Evolutionary conservation across 202 grass and related monocot species (phyloP).

Genomic region (Bolboschoenoplectus hybrid): DNA sequence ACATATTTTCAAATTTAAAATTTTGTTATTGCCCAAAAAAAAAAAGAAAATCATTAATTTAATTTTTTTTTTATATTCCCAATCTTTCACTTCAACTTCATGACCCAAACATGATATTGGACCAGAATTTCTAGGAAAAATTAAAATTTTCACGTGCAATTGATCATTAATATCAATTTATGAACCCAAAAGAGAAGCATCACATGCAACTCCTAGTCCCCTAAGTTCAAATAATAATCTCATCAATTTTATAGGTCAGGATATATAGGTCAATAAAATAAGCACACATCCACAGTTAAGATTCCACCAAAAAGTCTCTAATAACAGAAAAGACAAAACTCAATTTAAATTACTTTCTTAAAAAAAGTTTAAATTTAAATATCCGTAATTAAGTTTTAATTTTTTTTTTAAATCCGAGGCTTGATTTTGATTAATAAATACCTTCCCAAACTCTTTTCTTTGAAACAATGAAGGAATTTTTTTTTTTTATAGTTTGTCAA

Average conservation of each 20-base stretch:
- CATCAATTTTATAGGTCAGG: not conserved
- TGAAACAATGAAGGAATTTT: no score
- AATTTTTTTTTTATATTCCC: no score
- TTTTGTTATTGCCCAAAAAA: no score
- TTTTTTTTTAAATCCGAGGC: not conserved
- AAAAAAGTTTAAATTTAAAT: not conserved
- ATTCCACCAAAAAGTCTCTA: not conserved
- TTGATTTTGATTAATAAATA: no score
- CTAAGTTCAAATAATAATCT: not conserved
- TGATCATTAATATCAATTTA: not conserved
- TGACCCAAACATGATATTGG: not conserved
- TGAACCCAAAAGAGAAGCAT: not conserved
- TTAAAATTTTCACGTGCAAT: not conserved
- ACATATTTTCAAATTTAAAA: no score
- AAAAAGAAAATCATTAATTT: no score
- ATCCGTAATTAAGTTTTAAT: not conserved
- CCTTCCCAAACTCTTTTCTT: no score
- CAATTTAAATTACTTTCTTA: not conserved
- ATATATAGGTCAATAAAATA: not conserved
- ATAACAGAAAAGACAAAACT: not conserved
- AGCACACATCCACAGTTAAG: not conserved
- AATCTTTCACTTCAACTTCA: no score
- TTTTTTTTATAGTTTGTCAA: no score
- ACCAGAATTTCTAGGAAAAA: not conserved
- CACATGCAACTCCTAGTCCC: conserved; percentile 8